Evolutionary conservation across 805 yeast genomes (phyloP).

Genomic region (Candida arabinofermentans): DNA sequence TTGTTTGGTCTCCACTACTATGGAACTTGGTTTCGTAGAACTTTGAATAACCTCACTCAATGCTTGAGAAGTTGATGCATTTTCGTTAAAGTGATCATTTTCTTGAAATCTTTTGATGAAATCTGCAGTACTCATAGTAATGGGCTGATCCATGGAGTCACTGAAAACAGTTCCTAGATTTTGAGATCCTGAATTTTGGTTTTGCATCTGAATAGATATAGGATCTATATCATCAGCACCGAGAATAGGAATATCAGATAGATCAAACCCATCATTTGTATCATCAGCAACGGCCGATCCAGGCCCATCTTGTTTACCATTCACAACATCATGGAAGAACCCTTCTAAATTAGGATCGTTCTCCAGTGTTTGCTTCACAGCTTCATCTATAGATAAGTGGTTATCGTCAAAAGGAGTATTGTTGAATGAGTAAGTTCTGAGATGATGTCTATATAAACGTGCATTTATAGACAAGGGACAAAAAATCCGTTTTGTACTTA

Average conservation of each 20-base stretch:
- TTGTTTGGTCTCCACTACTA: not conserved
- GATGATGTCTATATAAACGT: too few relatives aligned
- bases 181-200: not conserved
- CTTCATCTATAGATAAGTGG: slow-evolving; percentile 8
- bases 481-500: too few relatives aligned
- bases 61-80: not conserved
- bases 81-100: slow-evolving; percentile 5
- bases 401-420: slow-evolving; percentile 18
- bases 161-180: not conserved
- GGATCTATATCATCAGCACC: slow-evolving; percentile 3
- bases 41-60: not conserved
- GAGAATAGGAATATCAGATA: slow-evolving; percentile 19
- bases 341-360: slow-evolving; percentile 28
- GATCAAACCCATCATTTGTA: slow-evolving; percentile 19
- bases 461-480: not conserved
- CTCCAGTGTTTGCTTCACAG: slow-evolving; percentile 19
- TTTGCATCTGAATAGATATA: slow-evolving; percentile 1
- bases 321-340: slow-evolving; percentile 15
- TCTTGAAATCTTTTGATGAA: slow-evolving; percentile 11
- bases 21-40: not conserved
- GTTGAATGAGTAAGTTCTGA: slow-evolving; percentile 2
- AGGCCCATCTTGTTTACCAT: not conserved
- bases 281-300: slow-evolving; percentile 2
- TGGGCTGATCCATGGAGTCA: slow-evolving; percentile 9
- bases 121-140: slow-evolving; percentile 22